Evolutionary conservation across 805 yeast species (phyloP), one percentile per base, ranked within the genome.

Genomic region (Saccharomycopsis malanga): DNA sequence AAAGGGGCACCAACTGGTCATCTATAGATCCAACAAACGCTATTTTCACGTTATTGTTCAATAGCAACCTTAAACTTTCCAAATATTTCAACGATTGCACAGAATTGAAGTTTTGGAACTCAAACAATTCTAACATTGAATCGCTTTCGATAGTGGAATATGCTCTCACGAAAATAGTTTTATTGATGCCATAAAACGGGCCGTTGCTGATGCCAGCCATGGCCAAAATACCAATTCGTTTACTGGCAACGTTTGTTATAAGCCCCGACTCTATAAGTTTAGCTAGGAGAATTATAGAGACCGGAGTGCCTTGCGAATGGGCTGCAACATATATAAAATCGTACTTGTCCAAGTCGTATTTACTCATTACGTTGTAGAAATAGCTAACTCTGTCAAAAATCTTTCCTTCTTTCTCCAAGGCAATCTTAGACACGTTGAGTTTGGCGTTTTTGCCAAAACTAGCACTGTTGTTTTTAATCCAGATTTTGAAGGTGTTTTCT

Each of bases 141-240:
- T 84, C 95, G 55, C 81, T 84, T 60, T 93, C 98, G 50, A 91
- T 83, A 0, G 95, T 80, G 1, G 95, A 82, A 58, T 88, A 88
- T 0, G 97, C 96, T 54, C 88, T 75, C 64, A 91, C 81, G 52
- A 89, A 76, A 22, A 88, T 67, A 7, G 81, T 79, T 61, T 87
- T 88, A 60, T 93, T 98, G 56, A 79, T 77, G 0, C 97, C 97
- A 55, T 80, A 87, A 59, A 87, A 85, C 2, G 98, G 98, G 0
- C 98, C 98, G 60, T 87, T 79, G 57, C 88, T 87, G 21, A 89
- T 78, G 1, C 98, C 98, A 0, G 98, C 98, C 98, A 91, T 91
- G 3, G 91, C 91, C 42, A 91, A 65, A 17, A 91, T 67, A 0
- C 93, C 87, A 12, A 89, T 72, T 20, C 74, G 61, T 51, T 76